Evolutionary conservation across 345 rosid genomes (phyloP).

Genomic region (Gossypium turneri): DNA sequence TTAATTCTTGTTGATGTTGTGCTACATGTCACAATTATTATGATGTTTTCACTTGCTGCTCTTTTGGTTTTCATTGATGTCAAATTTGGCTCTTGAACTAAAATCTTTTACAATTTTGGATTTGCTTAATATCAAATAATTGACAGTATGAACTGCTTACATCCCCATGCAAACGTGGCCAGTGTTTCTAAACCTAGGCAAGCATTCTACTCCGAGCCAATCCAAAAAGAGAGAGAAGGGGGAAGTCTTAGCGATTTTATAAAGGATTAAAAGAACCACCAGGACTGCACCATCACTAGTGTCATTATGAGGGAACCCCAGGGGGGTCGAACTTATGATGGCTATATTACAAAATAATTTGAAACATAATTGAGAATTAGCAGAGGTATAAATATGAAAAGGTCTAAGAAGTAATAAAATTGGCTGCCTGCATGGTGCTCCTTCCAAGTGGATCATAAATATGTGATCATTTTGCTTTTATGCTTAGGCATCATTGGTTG

Average conservation of each 20-base stretch:
- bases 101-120: background rate
- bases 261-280: background rate
- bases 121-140: background rate
- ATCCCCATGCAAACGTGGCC: background rate
- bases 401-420: background rate
- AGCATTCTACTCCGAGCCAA: background rate
- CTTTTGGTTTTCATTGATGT: background rate
- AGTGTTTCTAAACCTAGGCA: conserved; percentile 1
- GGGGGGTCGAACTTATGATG: background rate
- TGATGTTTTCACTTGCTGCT: background rate
- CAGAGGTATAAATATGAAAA: background rate
- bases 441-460: background rate
- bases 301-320: background rate
- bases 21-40: background rate
- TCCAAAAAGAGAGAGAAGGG: background rate
- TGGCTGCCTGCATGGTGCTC: background rate
- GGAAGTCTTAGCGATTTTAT: background rate
- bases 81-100: conserved; percentile 5
- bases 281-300: too few relatives aligned
- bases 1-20: background rate
- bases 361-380: background rate
- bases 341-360: background rate
- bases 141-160: background rate
- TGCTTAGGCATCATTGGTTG: conserved; percentile 90
- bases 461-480: conserved; percentile 3